phyloP scores from a whole-genome alignment of 192 early-diverging fungal genomes.

The Backusella psychrophila region DNA sequence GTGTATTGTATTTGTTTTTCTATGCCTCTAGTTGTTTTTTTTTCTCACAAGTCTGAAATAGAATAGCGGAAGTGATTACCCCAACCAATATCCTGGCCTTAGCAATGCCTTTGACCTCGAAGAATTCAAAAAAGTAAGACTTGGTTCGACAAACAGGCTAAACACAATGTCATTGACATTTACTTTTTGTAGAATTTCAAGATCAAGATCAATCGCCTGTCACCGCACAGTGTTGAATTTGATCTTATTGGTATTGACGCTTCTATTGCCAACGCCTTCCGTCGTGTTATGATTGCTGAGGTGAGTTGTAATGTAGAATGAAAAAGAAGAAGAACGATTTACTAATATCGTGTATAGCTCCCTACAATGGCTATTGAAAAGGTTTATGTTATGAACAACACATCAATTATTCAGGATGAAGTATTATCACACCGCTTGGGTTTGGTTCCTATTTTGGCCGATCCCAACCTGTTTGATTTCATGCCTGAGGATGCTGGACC shows the following conservation, averaged over 20 bases:
- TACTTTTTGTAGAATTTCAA: slow-evolving; percentile 58
- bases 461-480: slow-evolving; percentile 81
- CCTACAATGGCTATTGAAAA: slow-evolving; percentile 98
- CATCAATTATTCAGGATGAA: slow-evolving; percentile 89
- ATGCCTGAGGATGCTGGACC: slow-evolving; percentile 69
- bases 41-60: slow-evolving; percentile 22
- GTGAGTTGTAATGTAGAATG: slow-evolving; percentile 29
- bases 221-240: slow-evolving; percentile 87
- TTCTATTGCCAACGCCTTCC: slow-evolving; percentile 91
- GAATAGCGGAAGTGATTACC: slow-evolving; percentile 81
- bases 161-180: background rate
- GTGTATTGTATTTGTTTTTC: slow-evolving; percentile 38
- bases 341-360: slow-evolving; percentile 43
- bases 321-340: too few species aligned
- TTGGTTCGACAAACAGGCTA: background rate
- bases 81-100: slow-evolving; percentile 64
- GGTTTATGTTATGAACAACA: slow-evolving; percentile 91
- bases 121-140: slow-evolving; percentile 63
- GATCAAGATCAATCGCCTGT: slow-evolving; percentile 64
- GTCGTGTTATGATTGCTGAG: slow-evolving; percentile 92
- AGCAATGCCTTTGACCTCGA: slow-evolving; percentile 64
- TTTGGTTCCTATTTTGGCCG: slow-evolving; percentile 86
- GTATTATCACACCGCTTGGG: slow-evolving; percentile 91
- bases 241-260: slow-evolving; percentile 94
- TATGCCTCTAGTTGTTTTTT: background rate